Evolutionary conservation across 129 eudicot genomes (phyloP), one percentile per base, ranked within the genome.

Genomic region (Artemisia argyi): DNA sequence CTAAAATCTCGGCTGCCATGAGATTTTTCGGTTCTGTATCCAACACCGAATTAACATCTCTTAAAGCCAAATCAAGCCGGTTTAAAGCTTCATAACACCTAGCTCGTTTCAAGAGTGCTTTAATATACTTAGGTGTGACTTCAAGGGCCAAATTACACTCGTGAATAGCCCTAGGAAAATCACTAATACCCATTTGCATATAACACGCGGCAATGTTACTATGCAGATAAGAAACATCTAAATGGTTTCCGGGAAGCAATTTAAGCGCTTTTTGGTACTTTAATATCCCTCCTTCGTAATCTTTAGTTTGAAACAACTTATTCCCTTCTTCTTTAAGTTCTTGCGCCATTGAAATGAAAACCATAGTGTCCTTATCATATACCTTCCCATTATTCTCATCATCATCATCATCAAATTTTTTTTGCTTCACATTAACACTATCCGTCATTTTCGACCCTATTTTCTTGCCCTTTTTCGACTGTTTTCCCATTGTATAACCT

Each of bases 111-210:
- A 95, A 77, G 47, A 90, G 87, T n/a, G 99, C 99, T 73, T 90
- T 95, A 56, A 78, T 84, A 52, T 95, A 95, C 49, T 81, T 90
- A 0, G 99, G 99, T 14, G 94, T 78, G 56, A 90, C 84, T 75
- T 90, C 91, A 81, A 95, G 99, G 30, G 99, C 97, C 61, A 95
- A 82, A 80, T 95, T 86, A 73, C 99, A 95, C 81, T 95, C 99
- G 1, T 86, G 93, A 55, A 95, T 85, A 11, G 99, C 99, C 57
- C 85, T 81, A 0, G 99, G 97, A 68, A 82, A 90, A 66, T 95
- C 96, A 7, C 76, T 57, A 12, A 95, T 78, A 18, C 99, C 97
- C 84, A 90, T 74, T 80, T 95, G 94, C 96, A 95, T 95, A 74
- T 95, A 95, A 72, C 96, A 90, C 3, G 90, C 96, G 7, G 99